Conservation (phyloP, 495 filamentous ascomycete genomes). For the Penicillium riverlandense region DNA sequence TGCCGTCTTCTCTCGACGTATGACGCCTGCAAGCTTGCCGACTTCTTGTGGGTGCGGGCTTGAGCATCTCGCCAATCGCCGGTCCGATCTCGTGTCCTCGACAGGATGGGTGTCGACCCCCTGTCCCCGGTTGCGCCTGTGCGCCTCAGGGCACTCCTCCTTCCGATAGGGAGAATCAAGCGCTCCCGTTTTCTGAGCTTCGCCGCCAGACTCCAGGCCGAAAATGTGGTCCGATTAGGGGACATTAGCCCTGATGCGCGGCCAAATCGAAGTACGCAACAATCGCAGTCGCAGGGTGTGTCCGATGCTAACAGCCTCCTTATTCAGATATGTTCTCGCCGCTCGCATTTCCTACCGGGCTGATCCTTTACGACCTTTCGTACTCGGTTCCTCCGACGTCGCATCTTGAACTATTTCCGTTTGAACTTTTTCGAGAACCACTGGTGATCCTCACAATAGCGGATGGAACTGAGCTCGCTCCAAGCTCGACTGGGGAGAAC, state of each 20-base stretch:
- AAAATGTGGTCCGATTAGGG: conserved; percentile 80
- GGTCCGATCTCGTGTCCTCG: conserved; percentile 7
- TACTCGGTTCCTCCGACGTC: conserved; percentile 70
- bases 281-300: background rate
- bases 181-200: conserved; percentile 74
- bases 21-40: conserved; percentile 15
- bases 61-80: conserved; percentile 21
- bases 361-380: conserved; percentile 84
- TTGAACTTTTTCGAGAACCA: conserved; percentile 77
- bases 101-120: conserved; percentile 76
- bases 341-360: conserved; percentile 80
- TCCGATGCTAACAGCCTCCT: conserved; percentile 11
- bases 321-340: conserved; percentile 87
- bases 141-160: conserved; percentile 72
- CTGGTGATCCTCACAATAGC: conserved; percentile 72
- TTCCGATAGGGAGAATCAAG: conserved; percentile 81
- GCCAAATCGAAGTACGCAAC: conserved; percentile 74
- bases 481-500: conserved; percentile 27
- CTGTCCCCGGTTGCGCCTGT: conserved; percentile 84
- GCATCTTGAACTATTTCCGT: conserved; percentile 72
- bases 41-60: conserved; percentile 28
- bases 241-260: conserved; percentile 85
- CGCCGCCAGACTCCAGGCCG: conserved; percentile 64
- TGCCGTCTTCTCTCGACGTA: conserved; percentile 1
- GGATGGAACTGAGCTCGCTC: conserved; percentile 55